Evolutionary conservation across 2,329 filamentous ascomycete species (phyloP).

Genomic region (Davidsoniella australis): DNA sequence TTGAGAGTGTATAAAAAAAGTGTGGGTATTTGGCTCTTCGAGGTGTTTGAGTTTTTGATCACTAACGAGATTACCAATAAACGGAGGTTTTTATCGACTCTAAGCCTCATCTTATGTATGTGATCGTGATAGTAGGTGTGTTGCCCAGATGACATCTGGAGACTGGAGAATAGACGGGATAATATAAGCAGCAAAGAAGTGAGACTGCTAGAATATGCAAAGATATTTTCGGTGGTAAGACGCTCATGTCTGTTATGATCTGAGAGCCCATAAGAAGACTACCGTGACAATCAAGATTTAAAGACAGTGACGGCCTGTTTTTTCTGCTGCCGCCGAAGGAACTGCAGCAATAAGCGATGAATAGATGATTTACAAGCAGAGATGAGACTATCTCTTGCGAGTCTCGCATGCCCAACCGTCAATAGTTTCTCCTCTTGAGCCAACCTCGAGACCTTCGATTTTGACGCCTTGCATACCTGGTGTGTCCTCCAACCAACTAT

Average conservation of each 20-base stretch:
- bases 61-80: no score
- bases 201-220: background rate
- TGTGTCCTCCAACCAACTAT: conserved; percentile 67
- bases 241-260: background rate
- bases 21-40: no score
- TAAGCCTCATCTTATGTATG: no score
- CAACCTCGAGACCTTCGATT: conserved; percentile 57
- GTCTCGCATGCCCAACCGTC: conserved; percentile 85
- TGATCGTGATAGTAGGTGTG: no score
- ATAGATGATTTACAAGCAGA: no score
- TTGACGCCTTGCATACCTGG: conserved; percentile 72
- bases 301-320: background rate
- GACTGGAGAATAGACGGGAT: no score
- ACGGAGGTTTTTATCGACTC: no score
- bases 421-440: conserved; percentile 76
- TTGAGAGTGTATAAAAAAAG: no score
- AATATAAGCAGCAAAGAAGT: background rate
- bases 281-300: no score
- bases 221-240: background rate
- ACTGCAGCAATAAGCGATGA: no score
- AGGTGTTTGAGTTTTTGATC: no score
- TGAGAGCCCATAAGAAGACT: background rate
- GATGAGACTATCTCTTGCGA: conserved; percentile 48
- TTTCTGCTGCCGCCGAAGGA: background rate
- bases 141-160: no score